These are phyloP conservation scores for Ottelia alismoides DNA, from an alignment of 106 monocot species.

Conservation along the genomic window DNA sequence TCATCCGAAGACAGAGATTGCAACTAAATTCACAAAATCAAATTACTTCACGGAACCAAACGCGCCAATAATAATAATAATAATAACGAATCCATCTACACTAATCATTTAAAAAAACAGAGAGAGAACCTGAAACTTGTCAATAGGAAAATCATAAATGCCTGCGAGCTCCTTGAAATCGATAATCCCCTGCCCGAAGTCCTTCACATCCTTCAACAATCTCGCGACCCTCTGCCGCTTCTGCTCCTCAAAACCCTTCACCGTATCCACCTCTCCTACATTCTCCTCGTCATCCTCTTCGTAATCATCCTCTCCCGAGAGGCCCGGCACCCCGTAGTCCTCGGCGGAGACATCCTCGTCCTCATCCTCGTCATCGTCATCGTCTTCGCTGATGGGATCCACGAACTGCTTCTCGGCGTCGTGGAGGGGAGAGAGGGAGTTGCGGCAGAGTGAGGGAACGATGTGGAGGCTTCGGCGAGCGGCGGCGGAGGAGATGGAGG, in stretches of 20 bases:
- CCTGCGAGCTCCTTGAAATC: conserved; percentile 53
- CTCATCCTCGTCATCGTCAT: conserved; percentile 19
- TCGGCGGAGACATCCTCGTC: no score
- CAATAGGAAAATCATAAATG: conserved; percentile 71
- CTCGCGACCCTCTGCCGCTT: conserved; percentile 49
- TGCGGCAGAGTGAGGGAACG: no score
- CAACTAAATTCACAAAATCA: no score
- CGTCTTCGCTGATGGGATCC: no score
- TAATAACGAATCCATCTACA: neutral
- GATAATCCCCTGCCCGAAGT: conserved; percentile 60
- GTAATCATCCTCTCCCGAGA: conserved; percentile 11
- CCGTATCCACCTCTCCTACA: neutral
- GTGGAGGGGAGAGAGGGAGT: no score
- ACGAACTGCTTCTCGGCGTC: no score
- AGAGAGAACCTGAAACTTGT: conserved; percentile 67
- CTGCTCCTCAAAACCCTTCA: conserved; percentile 23
- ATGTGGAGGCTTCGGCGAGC: no score
- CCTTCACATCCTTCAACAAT: conserved; percentile 38
- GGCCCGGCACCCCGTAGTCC: no score
- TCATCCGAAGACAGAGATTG: no score
- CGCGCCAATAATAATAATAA: no score
- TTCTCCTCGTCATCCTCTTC: conserved; percentile 7
- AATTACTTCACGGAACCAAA: no score
- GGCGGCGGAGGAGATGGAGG: no score
- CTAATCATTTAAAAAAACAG: neutral